These are phyloP conservation scores for Trichophyton verrucosum DNA, from an alignment of 2,329 filamentous ascomycete genomes.

Conservation along the genomic window DNA sequence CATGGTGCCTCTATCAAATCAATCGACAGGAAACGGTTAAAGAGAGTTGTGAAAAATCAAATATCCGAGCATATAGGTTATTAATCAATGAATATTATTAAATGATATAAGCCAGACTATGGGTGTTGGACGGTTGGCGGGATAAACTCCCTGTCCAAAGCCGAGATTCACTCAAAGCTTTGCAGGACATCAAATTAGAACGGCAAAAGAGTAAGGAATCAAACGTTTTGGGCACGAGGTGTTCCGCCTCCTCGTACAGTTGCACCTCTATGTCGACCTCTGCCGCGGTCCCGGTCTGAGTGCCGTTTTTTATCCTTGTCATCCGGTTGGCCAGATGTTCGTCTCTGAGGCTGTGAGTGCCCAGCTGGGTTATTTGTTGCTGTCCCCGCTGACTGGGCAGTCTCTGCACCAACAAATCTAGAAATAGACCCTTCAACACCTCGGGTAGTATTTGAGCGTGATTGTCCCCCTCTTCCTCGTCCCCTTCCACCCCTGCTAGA, in stretches of 20 bases:
- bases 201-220: not conserved
- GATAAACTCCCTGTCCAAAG: not conserved
- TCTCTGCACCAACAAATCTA: not conserved
- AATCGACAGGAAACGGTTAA: too few species aligned
- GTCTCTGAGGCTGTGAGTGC: not conserved
- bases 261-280: not conserved
- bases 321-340: not conserved
- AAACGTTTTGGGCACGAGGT: not conserved
- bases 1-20: too few species aligned
- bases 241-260: not conserved
- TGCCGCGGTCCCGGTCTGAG: not conserved
- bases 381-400: too few species aligned
- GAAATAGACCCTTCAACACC: not conserved
- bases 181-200: not conserved
- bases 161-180: not conserved
- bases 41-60: too few species aligned
- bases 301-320: not conserved
- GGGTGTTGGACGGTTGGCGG: too few species aligned
- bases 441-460: not conserved
- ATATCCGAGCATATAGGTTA: too few species aligned
- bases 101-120: not conserved
- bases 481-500: slow-evolving; percentile 9
- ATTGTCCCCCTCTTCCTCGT: slow-evolving; percentile 1
- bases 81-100: too few species aligned
- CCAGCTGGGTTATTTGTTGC: not conserved